Evolutionary conservation across 2,329 filamentous ascomycete genomes (phyloP).

Genomic region (Cladophialophora carrionii): DNA sequence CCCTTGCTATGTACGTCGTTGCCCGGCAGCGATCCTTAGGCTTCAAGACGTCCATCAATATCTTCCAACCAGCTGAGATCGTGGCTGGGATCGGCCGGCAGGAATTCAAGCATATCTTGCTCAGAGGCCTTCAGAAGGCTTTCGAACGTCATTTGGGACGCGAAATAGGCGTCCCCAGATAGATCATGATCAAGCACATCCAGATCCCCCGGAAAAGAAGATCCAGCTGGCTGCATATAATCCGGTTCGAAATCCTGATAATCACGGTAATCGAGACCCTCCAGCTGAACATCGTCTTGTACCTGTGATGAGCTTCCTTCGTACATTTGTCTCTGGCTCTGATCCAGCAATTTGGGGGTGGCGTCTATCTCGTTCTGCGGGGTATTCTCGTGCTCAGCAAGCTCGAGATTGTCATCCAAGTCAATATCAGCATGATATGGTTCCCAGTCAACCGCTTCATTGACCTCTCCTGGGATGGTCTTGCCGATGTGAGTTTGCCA

Average conservation of each 20-base stretch:
- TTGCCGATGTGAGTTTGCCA: background rate
- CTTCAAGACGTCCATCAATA: background rate
- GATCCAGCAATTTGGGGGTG: background rate
- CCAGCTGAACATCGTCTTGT: background rate
- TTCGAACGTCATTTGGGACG: background rate
- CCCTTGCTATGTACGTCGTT: background rate
- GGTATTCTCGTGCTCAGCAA: background rate
- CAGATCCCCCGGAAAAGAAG: background rate
- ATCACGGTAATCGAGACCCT: background rate
- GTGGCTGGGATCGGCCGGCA: background rate
- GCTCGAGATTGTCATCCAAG: background rate
- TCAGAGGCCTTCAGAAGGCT: background rate
- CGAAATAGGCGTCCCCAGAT: background rate
- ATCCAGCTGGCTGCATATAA: background rate
- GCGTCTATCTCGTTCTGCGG: background rate
- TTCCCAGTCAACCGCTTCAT: background rate
- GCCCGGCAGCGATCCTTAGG: background rate
- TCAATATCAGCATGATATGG: background rate
- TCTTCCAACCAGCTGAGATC: background rate
- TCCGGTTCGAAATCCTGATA: background rate
- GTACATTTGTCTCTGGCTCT: background rate
- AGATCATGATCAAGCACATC: background rate
- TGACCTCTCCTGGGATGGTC: background rate
- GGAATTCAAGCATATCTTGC: background rate
- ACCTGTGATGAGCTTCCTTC: background rate